Base-by-base conservation (phyloP, 257 asterid genomes). In the Solanum chiquidenum region DNA sequence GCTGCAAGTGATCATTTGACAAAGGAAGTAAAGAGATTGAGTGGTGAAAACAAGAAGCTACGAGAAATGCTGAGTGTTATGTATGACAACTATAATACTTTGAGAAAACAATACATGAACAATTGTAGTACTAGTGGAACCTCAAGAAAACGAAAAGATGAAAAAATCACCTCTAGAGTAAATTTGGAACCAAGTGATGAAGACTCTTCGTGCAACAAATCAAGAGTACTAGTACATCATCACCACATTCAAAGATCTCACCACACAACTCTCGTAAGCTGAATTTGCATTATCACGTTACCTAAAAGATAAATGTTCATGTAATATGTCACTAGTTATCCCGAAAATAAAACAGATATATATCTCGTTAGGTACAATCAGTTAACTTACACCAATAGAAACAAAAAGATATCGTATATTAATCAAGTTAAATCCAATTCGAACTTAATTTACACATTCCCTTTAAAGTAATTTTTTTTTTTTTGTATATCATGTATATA, bases 21-120 rank as follows among this genome's bases (percentile, higher is more conserved):
- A 31, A 96, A 95, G 89, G 98, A 96, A 66, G 69, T 96, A 89
- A 95, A 91, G 34, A 86, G 97, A 75, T 91, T 92, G 89, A 93
- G 92, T 75, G 97, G 92, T 23, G 98, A 96, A 71, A 96, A 94
- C 95, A 94, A 90, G 94, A 96, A 92, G 88, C 92, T 96, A 77
- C 90, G 94, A 4, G 94, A 95, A 62, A 64, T 91, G 91, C 37
- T 96, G 5, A 89, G 95, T 37, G 93, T 92, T 3, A 86, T 95
- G 94, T 96, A 95, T 73, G 99, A 96, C 92, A 95, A 92, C 13
- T 95, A 95, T 88, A 91, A 88, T 76, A 89, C 91, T 77, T 18
- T 52, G 62, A 89, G 93, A 74, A 92, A 86, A 73, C 96, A 91
- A 84, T 90, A 91, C 1, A 92, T 92, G 82, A 92, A 60, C 92